Evolutionary conservation across 306 rosid species (phyloP).

Genomic region (Lathyrus sativus): DNA sequence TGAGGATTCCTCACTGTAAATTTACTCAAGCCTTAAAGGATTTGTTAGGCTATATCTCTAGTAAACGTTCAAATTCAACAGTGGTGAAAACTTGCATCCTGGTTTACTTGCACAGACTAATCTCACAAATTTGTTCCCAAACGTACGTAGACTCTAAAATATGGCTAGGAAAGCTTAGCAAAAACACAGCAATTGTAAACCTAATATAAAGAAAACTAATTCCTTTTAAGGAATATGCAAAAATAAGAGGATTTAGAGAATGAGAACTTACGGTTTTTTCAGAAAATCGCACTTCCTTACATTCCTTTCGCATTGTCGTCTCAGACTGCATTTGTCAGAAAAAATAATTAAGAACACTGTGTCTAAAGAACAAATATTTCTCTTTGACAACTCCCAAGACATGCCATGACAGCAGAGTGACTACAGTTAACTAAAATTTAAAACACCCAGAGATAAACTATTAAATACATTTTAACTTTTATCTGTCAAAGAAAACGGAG

Average conservation of each 20-base stretch:
- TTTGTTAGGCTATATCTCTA: not conserved
- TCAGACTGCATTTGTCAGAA: constrained; percentile 46
- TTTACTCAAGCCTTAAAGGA: not conserved
- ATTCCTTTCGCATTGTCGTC: constrained; percentile 37
- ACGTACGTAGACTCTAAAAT: not conserved
- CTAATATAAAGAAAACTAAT: not conserved
- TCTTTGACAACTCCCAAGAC: constrained; percentile 28
- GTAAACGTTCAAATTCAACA: not conserved
- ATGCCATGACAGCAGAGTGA: constrained; percentile 12
- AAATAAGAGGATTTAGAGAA: too few relatives aligned
- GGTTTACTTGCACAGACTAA: constrained; percentile 22
- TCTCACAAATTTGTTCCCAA: constrained; percentile 19
- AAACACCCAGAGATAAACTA: not conserved
- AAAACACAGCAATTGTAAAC: not conserved
- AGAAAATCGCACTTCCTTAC: constrained; percentile 53
- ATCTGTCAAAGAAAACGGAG: constrained; percentile 3
- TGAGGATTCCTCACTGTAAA: not conserved
- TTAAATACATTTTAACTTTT: not conserved
- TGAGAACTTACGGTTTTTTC: too few relatives aligned
- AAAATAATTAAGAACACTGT: constrained; percentile 17
- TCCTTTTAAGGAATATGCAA: too few relatives aligned
- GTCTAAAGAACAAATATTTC: constrained; percentile 9
- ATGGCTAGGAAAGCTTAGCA: not conserved
- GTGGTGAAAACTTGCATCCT: constrained; percentile 4
- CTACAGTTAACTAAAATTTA: constrained; percentile 12